Conservation (phyloP, 331 rosid genomes). For the Dryas integrifolia region DNA sequence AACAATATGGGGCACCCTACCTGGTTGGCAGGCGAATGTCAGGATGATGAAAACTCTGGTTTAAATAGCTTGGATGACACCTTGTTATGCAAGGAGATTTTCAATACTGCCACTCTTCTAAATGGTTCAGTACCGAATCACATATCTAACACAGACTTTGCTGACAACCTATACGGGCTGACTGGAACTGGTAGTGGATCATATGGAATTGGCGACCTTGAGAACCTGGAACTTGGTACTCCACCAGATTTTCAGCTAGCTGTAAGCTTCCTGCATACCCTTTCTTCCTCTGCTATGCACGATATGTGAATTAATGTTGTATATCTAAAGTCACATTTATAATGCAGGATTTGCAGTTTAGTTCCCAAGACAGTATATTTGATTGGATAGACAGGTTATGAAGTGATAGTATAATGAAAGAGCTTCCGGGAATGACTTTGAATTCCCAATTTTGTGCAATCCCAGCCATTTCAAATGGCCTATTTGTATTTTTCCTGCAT, state of each 20-base stretch:
- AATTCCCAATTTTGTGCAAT: slow-evolving; percentile 27
- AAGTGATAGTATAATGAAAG: slow-evolving; percentile 23
- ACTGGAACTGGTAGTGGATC: slow-evolving; percentile 30
- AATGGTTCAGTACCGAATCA: slow-evolving; percentile 30
- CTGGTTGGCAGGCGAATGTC: slow-evolving; percentile 82
- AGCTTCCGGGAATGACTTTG: slow-evolving; percentile 17
- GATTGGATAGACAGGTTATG: slow-evolving; percentile 59
- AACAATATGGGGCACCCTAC: slow-evolving; percentile 27
- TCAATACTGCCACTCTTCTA: slow-evolving; percentile 32
- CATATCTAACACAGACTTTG: slow-evolving; percentile 17
- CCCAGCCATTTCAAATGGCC: neutral
- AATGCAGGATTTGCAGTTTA: slow-evolving; percentile 60
- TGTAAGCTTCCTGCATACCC: slow-evolving; percentile 44
- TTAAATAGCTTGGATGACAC: slow-evolving; percentile 48
- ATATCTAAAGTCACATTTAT: slow-evolving; percentile 18
- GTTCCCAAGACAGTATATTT: slow-evolving; percentile 66
- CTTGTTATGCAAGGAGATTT: slow-evolving; percentile 66
- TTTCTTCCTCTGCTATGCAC: slow-evolving; percentile 15
- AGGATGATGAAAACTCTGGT: slow-evolving; percentile 40
- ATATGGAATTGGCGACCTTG: slow-evolving; percentile 53
- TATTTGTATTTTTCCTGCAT: slow-evolving; percentile 4
- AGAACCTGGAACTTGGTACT: slow-evolving; percentile 60
- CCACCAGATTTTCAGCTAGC: slow-evolving; percentile 69
- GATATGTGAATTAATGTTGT: slow-evolving; percentile 15
- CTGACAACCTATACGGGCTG: slow-evolving; percentile 18